A percentile compares a stretch with the other conserved stretches of the same genome.
Conservation (phyloP, 2,329 filamentous ascomycete genomes). For the Alternaria brassicae region DNA sequence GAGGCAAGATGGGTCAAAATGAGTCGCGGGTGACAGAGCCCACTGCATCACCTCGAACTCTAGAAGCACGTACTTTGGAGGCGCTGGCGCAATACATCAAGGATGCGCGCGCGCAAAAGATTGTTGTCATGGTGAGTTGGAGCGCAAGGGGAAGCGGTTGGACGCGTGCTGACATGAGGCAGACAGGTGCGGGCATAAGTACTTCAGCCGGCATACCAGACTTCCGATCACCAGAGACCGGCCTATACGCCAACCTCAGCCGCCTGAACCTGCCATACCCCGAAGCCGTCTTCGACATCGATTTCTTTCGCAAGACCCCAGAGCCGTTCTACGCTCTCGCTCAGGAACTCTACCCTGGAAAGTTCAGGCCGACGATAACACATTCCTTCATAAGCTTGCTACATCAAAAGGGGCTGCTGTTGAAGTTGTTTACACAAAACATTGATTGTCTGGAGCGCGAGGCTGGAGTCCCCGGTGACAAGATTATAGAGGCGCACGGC, state of each 20-base stretch:
- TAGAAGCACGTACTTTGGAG: constrained; percentile 72
- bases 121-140: constrained; percentile 76
- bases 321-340: constrained; percentile 91
- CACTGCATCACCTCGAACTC: constrained; percentile 67
- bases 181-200: constrained; percentile 86
- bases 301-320: constrained; percentile 84
- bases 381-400: constrained; percentile 89
- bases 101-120: constrained; percentile 68
- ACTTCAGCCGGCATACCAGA: constrained; percentile 82
- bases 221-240: constrained; percentile 91
- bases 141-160: neutral
- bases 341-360: constrained; percentile 89
- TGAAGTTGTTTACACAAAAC: constrained; percentile 95
- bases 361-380: constrained; percentile 85
- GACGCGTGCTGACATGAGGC: constrained; percentile 10
- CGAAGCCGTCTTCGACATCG: constrained; percentile 93
- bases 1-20: constrained; percentile 83
- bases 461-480: constrained; percentile 81
- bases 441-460: constrained; percentile 93
- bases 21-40: constrained; percentile 74
- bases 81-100: constrained; percentile 83
- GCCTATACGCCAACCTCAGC: constrained; percentile 90
- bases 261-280: constrained; percentile 85
- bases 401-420: constrained; percentile 76
- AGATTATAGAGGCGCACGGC: constrained; percentile 92